Base-by-base conservation (phyloP, 2,329 filamentous ascomycete species). In the Sporothrix euskadiensis region DNA sequence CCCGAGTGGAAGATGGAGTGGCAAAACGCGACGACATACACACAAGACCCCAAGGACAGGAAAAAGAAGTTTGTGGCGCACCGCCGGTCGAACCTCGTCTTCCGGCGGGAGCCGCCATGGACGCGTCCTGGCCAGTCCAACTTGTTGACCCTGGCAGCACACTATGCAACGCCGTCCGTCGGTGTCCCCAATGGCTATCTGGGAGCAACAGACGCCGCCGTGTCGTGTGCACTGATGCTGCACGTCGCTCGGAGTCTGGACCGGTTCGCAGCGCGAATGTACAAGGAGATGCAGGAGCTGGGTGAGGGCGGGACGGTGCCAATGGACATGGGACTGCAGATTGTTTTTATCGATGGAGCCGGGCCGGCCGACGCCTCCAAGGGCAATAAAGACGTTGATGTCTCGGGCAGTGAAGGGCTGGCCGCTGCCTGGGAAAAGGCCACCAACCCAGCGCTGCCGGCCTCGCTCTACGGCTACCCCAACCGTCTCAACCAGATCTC, bases 281-380 rank as follows among this genome's bases (percentile, higher is more conserved):
- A 94, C 88, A 86, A 87, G 39, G 85, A 88, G 75, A 92, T 94
- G 88, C 80, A 88, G 70, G 86, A 83, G 19, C 84, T 89, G 4
- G 89, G 87, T 1, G 82, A 84, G 75, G 84, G 82, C 3, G 83
- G 82, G 39, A 83, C 81, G 0, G 82, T 92, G 19, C 88, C 90
- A 35, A 90, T 90, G 79, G 88, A 92, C 76, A 89, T 89, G 81
- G 93, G 93, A 3, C 85, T 97, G 71, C 94, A 97, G 83, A 89
- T 97, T 5, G 78, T 97, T 41, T 85, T 97, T 73, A 81, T 97
- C 14, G 94, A 97, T 78, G 93, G 94, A 95, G 81, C 93, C 96
- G 80, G 92, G 93, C n/a, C 19, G 16, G n/a, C 22, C 4, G 32
- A 19, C 9, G 19, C 26, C n/a, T 16, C 4, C 26, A 26, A 44